Conservation (phyloP, 129 eudicot genomes). For the Flaveria bidentis region DNA sequence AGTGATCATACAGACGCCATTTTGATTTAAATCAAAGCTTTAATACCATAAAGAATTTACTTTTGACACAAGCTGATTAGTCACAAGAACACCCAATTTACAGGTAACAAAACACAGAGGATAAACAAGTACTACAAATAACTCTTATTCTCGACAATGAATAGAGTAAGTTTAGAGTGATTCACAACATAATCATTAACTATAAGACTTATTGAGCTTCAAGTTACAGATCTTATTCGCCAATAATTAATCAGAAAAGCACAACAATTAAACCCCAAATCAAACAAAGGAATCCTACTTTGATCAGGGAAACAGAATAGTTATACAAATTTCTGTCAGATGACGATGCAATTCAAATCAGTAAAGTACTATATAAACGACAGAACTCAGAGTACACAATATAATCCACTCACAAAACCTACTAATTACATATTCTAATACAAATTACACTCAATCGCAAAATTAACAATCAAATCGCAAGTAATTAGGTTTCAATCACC, state of each 20-base stretch:
- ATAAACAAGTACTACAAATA: not conserved
- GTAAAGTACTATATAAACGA: too few species aligned
- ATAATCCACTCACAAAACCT: too few species aligned
- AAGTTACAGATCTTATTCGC: not conserved
- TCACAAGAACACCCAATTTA: not conserved
- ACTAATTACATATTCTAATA: not conserved
- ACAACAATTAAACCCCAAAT: not conserved
- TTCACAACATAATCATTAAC: not conserved
- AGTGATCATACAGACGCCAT: not conserved
- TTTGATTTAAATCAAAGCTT: not conserved
- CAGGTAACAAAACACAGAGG: not conserved
- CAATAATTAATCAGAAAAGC: not conserved
- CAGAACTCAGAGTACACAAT: too few species aligned
- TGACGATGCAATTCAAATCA: too few species aligned
- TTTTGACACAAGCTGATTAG: not conserved
- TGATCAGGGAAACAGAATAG: too few species aligned
- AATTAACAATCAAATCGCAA: not conserved
- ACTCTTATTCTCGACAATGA: not conserved
- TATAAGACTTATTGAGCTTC: not conserved
- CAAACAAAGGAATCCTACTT: not conserved
- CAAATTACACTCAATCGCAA: not conserved
- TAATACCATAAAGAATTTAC: not conserved
- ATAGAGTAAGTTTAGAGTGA: not conserved
- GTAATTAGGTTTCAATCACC: not conserved
- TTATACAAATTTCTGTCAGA: too few species aligned